These are phyloP conservation scores for Phytophthora melonis DNA, from an alignment of 352 stramenopile genomes.

Conservation along the genomic window DNA sequence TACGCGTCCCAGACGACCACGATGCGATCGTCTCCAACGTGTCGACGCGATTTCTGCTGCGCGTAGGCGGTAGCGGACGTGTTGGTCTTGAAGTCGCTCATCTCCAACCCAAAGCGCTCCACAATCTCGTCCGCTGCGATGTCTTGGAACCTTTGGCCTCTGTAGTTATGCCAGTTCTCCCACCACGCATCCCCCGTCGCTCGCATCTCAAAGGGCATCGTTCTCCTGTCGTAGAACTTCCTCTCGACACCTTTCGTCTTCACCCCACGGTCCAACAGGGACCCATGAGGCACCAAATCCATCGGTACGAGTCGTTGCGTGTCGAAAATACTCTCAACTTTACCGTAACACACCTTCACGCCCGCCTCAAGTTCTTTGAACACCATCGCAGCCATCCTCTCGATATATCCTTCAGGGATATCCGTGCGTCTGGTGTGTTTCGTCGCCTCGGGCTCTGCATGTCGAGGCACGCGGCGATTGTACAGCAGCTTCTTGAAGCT, in stretches of 20 bases:
- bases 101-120: slow-evolving; percentile 62
- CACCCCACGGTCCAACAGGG: slow-evolving; percentile 35
- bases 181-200: slow-evolving; percentile 47
- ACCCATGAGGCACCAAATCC: slow-evolving; percentile 9
- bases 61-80: slow-evolving; percentile 54
- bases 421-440: slow-evolving; percentile 30
- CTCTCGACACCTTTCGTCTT: slow-evolving; percentile 35
- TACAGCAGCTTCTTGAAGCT: slow-evolving; percentile 41
- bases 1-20: slow-evolving; percentile 67
- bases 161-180: slow-evolving; percentile 41
- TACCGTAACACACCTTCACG: slow-evolving; percentile 41
- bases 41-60: slow-evolving; percentile 59
- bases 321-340: slow-evolving; percentile 42
- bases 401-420: slow-evolving; percentile 23
- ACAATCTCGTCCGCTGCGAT: slow-evolving; percentile 56
- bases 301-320: slow-evolving; percentile 21
- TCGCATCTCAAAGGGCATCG: slow-evolving; percentile 46
- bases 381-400: slow-evolving; percentile 33
- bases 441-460: slow-evolving; percentile 7
- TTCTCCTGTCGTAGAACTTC: slow-evolving; percentile 44
- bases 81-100: slow-evolving; percentile 55
- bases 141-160: slow-evolving; percentile 30
- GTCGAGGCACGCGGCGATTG: slow-evolving; percentile 6
- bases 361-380: slow-evolving; percentile 42
- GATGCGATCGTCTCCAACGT: slow-evolving; percentile 58